A percentile compares a stretch with the other conserved stretches of the same genome.
Evolutionary conservation across 73 alveolate species (phyloP).

Genomic region (Paramecium primaurelia): DNA sequence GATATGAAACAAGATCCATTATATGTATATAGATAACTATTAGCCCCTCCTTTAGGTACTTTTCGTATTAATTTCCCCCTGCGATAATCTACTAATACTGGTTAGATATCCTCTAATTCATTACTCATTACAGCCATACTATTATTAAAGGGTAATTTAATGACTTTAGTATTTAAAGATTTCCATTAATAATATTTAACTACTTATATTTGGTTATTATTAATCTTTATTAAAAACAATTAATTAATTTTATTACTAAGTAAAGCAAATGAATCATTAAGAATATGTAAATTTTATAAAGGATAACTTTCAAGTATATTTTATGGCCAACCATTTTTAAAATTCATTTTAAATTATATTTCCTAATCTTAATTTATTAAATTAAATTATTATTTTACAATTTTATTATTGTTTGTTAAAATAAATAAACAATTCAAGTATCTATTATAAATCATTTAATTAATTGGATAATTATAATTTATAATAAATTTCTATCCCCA

Average conservation of each 20-base stretch:
- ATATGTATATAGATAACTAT: not conserved
- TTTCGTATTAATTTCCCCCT: not conserved
- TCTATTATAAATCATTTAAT: not conserved
- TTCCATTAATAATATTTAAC: not conserved
- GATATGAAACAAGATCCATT: not conserved
- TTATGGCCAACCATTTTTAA: not conserved
- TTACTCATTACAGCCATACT: not conserved
- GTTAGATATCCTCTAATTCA: not conserved
- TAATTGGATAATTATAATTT: not conserved
- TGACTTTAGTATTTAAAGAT: not conserved
- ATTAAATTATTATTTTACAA: not conserved
- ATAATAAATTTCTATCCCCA: not conserved
- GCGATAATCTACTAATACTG: not conserved
- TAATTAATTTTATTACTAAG: not conserved
- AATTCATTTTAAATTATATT: not conserved
- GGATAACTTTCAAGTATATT: not conserved
- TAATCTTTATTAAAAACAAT: not conserved
- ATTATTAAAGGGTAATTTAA: not conserved
- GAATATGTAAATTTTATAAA: not conserved
- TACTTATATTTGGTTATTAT: not conserved
- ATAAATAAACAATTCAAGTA: not conserved
- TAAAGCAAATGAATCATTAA: not conserved
- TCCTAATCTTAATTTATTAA: not conserved
- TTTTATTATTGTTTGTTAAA: not conserved
- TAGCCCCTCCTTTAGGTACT: not conserved